Evolutionary conservation across 495 filamentous ascomycete genomes (phyloP), one percentile per base, ranked within the genome.

Genomic region (Podospora conica): DNA sequence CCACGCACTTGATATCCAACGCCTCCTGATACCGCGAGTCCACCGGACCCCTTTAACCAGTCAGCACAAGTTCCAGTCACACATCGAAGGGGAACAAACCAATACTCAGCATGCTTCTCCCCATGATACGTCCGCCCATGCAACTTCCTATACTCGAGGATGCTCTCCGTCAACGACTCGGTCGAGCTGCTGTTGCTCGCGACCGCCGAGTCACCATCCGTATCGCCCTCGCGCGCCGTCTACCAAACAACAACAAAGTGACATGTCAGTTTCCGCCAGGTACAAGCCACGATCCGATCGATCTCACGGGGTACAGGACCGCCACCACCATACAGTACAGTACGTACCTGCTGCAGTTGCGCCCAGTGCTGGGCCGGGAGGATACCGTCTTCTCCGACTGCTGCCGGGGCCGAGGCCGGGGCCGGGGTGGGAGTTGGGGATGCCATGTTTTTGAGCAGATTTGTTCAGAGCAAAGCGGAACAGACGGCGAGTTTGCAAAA

Each of bases 101-200:
- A 56, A 4, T 56, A 56, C 5, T 56, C 55, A 7, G 55, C 21
- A 56, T 56, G 55, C 20, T 25, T 22, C 21, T 56, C 55, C 21
- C 21, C 23, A 1, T 56, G 55, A 12, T 56, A 56, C 21, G 70
- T 78, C 53, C 78, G 69, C 29, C 76, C 77, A 40, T 79, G 69
- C 15, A 80, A 60, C 11, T 70, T 75, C 11, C 77, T 67, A 62
- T 81, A 82, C 28, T 81, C 72, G 18, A 79, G 66, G 12, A 83
- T 78, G 31, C 75, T 79, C 0, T 78, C 76, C n/a, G 74, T 74
- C 11, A 83, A 63, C 18, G 81, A 83, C 2, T 77, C 78, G 18
- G 82, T 84, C 54, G 61, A 63, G 61, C 12, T 25, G 55, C 10
- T 18, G 15, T 56, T 25, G 23, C 55, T 56, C 9, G 55, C 55